Percentiles rank a stretch among this genome's conserved stretches.
Evolutionary conservation across 2,329 filamentous ascomycete species (phyloP).

Genomic region (Colletotrichum simmondsii): DNA sequence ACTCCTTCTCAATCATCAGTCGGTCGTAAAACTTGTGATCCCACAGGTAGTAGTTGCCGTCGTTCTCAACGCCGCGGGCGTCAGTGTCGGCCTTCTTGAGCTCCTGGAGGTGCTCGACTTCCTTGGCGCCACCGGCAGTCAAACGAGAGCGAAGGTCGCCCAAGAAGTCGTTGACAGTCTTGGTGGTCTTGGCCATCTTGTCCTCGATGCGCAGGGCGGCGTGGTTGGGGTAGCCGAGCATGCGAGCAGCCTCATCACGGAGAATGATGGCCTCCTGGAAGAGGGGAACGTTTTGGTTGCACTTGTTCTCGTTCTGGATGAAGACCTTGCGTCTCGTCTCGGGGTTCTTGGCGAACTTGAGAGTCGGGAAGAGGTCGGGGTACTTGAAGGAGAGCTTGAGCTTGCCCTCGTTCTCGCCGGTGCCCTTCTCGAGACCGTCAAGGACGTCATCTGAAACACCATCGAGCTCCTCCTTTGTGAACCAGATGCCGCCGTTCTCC

Average conservation of each 20-base stretch:
- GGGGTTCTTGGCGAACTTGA: slow-evolving; percentile 80
- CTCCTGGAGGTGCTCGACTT: slow-evolving; percentile 75
- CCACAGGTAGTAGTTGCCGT: slow-evolving; percentile 84
- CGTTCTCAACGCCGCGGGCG: slow-evolving; percentile 66
- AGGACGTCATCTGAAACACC: slow-evolving; percentile 80
- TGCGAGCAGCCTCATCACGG: slow-evolving; percentile 65
- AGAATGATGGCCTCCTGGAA: slow-evolving; percentile 66
- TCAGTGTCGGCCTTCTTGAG: slow-evolving; percentile 79
- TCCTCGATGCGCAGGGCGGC: slow-evolving; percentile 66
- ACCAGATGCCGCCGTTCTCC: slow-evolving; percentile 84
- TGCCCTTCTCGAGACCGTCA: slow-evolving; percentile 75
- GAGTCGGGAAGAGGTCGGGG: slow-evolving; percentile 80
- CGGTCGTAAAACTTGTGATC: slow-evolving; percentile 84
- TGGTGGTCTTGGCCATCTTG: slow-evolving; percentile 69
- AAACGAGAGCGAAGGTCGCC: slow-evolving; percentile 75
- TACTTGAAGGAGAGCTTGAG: slow-evolving; percentile 85
- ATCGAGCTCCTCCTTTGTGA: slow-evolving; percentile 77
- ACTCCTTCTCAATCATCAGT: slow-evolving; percentile 83
- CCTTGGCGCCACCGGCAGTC: slow-evolving; percentile 75
- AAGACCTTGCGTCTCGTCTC: slow-evolving; percentile 77
- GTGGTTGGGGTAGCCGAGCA: slow-evolving; percentile 67
- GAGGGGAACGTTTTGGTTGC: slow-evolving; percentile 65
- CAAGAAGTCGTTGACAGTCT: slow-evolving; percentile 68
- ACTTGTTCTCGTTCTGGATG: slow-evolving; percentile 84
- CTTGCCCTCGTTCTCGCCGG: slow-evolving; percentile 77